phyloP scores from a whole-genome alignment of 768 basidiomycete genomes.

The Glaciozyma martinii region DNA sequence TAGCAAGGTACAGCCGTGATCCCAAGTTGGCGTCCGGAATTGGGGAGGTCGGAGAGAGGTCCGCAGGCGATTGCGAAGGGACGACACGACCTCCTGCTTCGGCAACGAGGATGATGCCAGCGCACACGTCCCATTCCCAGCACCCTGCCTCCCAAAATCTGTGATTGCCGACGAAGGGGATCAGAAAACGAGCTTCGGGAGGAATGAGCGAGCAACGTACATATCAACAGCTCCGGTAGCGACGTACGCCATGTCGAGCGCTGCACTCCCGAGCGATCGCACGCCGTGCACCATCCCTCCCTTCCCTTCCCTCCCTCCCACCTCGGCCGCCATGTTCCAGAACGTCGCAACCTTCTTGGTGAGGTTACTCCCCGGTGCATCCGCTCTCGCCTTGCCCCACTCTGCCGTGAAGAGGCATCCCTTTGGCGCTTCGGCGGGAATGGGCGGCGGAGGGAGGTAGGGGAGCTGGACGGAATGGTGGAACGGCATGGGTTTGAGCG shows the following conservation, averaged over 20 bases:
- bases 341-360: constrained; percentile 27
- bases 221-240: constrained; percentile 33
- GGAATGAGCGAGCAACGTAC: background rate
- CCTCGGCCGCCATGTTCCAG: constrained; percentile 32
- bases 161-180: too few species aligned
- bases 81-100: constrained; percentile 30
- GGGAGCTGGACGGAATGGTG: constrained; percentile 29
- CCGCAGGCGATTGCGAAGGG: constrained; percentile 19
- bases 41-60: background rate
- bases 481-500: constrained; percentile 2
- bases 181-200: too few species aligned
- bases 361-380: constrained; percentile 21
- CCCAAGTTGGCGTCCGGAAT: constrained; percentile 32
- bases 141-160: constrained; percentile 8
- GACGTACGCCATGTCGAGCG: constrained; percentile 32
- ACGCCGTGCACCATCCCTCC: constrained; percentile 35
- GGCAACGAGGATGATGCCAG: constrained; percentile 18
- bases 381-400: constrained; percentile 34
- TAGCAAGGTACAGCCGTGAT: constrained; percentile 30
- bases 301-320: constrained; percentile 26
- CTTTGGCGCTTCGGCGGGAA: constrained; percentile 30
- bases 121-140: constrained; percentile 33
- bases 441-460: constrained; percentile 21
- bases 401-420: constrained; percentile 33
- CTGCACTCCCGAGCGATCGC: constrained; percentile 30